Evolutionary conservation across 2,329 filamentous ascomycete species (phyloP).

Genomic region (Sclerotinia sclerotiorum): DNA sequence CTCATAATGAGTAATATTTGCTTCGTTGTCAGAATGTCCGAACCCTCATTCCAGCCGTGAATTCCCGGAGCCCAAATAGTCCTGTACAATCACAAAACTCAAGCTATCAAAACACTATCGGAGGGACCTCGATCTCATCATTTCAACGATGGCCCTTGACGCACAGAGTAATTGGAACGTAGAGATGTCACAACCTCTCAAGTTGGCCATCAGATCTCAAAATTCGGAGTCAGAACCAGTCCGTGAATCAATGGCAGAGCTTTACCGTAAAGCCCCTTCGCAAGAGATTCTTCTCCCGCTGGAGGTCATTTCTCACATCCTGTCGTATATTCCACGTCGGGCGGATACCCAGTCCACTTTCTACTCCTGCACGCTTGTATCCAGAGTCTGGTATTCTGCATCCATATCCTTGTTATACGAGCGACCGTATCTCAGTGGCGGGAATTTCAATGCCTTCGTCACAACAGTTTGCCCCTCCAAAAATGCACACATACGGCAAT

Average conservation of each 20-base stretch:
- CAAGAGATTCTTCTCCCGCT: slow-evolving; percentile 37
- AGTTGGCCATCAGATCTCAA: slow-evolving; percentile 21
- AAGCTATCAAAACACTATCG: not conserved
- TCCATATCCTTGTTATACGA: slow-evolving; percentile 36
- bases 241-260: not conserved
- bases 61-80: not conserved
- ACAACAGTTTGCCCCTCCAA: slow-evolving; percentile 41
- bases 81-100: not conserved
- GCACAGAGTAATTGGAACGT: slow-evolving; percentile 39
- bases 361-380: slow-evolving; percentile 38
- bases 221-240: not conserved
- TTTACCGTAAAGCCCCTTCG: slow-evolving; percentile 19
- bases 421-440: slow-evolving; percentile 35
- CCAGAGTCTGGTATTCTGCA: slow-evolving; percentile 38
- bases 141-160: slow-evolving; percentile 35
- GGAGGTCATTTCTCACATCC: slow-evolving; percentile 39
- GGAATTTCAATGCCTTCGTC: slow-evolving; percentile 40
- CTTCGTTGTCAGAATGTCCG: not conserved
- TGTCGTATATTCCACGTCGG: slow-evolving; percentile 36
- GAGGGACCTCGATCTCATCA: not conserved
- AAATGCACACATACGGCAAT: slow-evolving; percentile 40
- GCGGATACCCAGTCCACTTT: slow-evolving; percentile 32
- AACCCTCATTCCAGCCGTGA: not conserved
- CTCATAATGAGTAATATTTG: not conserved
- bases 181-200: slow-evolving; percentile 37